Percentiles rank a stretch among this genome's conserved stretches.
Evolutionary conservation across 1,284 basidiomycete species (phyloP).

Genomic region (Ganoderma resinaceum): DNA sequence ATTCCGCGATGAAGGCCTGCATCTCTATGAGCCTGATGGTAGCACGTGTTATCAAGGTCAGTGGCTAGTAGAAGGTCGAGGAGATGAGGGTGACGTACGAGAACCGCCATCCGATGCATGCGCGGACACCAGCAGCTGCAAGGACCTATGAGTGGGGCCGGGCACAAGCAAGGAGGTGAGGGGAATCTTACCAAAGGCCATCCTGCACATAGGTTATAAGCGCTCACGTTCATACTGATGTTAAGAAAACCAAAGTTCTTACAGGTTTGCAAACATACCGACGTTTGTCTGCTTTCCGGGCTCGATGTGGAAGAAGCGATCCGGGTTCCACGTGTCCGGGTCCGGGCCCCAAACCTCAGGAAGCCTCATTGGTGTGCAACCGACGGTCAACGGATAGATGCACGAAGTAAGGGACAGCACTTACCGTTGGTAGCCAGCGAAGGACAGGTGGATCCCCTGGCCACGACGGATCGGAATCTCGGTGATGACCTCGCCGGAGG

Average conservation of each 20-base stretch:
- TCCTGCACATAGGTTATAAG: neutral
- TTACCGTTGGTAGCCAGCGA: constrained; percentile 44
- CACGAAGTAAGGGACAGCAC: neutral
- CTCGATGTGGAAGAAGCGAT: constrained; percentile 49
- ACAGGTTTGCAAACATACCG: constrained; percentile 62
- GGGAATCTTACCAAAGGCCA: neutral
- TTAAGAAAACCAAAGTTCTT: constrained; percentile 26
- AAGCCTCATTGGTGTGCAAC: constrained; percentile 31
- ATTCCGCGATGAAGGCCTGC: constrained; percentile 32
- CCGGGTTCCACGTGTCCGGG: constrained; percentile 58
- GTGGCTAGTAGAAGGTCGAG: neutral
- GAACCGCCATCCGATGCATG: constrained; percentile 45
- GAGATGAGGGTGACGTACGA: constrained; percentile 35
- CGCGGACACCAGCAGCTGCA: constrained; percentile 37
- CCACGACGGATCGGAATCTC: constrained; percentile 47
- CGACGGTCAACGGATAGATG: neutral
- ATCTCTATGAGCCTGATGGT: constrained; percentile 38
- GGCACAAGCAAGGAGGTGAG: neutral
- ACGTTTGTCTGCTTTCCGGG: constrained; percentile 46
- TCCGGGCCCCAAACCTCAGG: constrained; percentile 55
- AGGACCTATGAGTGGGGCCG: neutral
- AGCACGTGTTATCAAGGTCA: neutral
- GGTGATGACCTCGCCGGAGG: constrained; percentile 40
- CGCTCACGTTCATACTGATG: neutral
- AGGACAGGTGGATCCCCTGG: constrained; percentile 42